Evolutionary conservation across 768 basidiomycete genomes (phyloP), one percentile per base, ranked within the genome.

Genomic region (Agrocybe chaxingu): DNA sequence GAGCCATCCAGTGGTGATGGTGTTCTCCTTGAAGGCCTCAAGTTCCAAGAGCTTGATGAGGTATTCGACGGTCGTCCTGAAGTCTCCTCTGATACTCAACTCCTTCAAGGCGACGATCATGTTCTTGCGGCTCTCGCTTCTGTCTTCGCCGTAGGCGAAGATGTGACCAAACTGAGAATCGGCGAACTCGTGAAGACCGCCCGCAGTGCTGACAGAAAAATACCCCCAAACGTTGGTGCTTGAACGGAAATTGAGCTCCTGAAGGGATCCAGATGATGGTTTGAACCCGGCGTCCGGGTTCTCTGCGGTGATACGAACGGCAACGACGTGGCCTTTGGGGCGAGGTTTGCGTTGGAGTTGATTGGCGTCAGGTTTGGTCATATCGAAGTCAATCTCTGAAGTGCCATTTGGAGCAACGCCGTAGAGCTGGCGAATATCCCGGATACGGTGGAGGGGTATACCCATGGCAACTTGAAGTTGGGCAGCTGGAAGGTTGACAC

Each of bases 201-300:
- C 97, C 8, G 95, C 88, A 10, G 88, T 87, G 39, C 83, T 84
- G 60, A 99, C 97, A 11, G 97, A 98, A 79, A 99, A 99, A 74
- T 99, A 99, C 54, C 97, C 97, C 97, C 97, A 99, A 40, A 99
- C 97, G 55, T 99, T 99, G 40, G 93, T 98, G 70, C 90, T 97
- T 24, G 95, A 98, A 51, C 97, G 87, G 86, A 99, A 99, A 71
- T 98, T 99, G 59, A 99, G 90, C 65, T 98, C 97, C 67, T 98
- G 97, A 11, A 99, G 76, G 35, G 90, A 88, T 56, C 97, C 97
- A 2, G 92, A 95, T 1, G 97, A 98, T 0, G 97, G 97, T 70
- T 99, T 99, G 80, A 99, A 99, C 4, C 97, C 97, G 8, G 97
- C 97, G 63, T 99, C 97, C 19, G 97, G 97, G 68, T 99, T 99